Conservation (phyloP, 345 rosid species). For the Viola odorata region DNA sequence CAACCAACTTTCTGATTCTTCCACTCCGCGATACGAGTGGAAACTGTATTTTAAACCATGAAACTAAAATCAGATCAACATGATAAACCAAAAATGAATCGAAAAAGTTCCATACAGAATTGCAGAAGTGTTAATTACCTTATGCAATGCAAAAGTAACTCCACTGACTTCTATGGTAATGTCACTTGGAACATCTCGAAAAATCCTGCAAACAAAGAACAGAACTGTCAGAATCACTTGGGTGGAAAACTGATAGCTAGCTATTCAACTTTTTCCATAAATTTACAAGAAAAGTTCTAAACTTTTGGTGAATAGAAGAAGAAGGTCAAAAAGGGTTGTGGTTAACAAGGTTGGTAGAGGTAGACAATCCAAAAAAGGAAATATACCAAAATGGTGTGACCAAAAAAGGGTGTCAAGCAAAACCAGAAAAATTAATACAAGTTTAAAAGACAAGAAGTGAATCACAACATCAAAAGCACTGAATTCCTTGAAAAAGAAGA, state of each 20-base stretch:
- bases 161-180: conserved; percentile 77
- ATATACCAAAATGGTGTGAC: neutral
- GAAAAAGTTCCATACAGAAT: neutral
- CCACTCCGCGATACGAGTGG: conserved; percentile 93
- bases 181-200: conserved; percentile 90
- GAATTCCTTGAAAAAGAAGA: neutral
- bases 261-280: neutral
- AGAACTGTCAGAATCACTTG: conserved; percentile 6
- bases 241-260: conserved; percentile 1
- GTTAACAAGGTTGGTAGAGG: too few relatives aligned
- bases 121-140: conserved; percentile 42
- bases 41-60: conserved; percentile 64
- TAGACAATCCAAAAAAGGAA: too few relatives aligned
- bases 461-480: neutral
- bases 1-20: conserved; percentile 67
- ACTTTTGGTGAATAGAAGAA: too few relatives aligned
- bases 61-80: neutral
- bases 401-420: neutral
- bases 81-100: neutral
- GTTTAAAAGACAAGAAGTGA: neutral
- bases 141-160: conserved; percentile 69
- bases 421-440: neutral
- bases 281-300: neutral
- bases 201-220: conserved; percentile 53
- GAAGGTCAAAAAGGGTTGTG: too few relatives aligned